Percentiles rank a stretch among this genome's conserved stretches.
phyloP scores from a whole-genome alignment of 2,329 filamentous ascomycete genomes.

The Microthyrium microscopicum region DNA sequence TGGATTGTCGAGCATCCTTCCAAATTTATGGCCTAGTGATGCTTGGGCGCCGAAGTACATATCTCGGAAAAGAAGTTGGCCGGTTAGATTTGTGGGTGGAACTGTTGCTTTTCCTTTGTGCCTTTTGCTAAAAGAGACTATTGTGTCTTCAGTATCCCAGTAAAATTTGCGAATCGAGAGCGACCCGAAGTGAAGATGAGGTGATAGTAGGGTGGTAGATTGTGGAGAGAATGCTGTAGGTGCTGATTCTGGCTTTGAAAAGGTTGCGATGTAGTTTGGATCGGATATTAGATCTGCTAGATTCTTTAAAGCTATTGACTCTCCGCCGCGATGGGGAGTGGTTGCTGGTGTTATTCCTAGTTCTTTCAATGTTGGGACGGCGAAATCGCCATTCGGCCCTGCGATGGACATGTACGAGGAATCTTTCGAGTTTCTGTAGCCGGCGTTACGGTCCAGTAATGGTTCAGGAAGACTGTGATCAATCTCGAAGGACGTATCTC shows the following conservation, averaged over 20 bases:
- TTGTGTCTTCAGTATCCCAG: conserved; percentile 49
- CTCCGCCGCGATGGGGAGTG: conserved; percentile 54
- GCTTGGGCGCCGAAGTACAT: conserved; percentile 75
- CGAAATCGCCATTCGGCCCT: conserved; percentile 52
- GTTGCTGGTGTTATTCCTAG: conserved; percentile 49
- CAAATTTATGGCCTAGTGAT: conserved; percentile 45
- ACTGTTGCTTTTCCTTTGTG: conserved; percentile 34
- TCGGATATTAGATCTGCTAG: conserved; percentile 44
- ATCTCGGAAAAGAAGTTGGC: conserved; percentile 61
- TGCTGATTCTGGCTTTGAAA: conserved; percentile 60
- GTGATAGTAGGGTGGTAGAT: conserved; percentile 56
- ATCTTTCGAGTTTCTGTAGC: conserved; percentile 36
- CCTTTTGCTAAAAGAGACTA: too few species aligned
- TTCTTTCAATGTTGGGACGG: conserved; percentile 53
- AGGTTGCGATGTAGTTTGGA: conserved; percentile 52
- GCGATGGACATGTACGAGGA: conserved; percentile 43
- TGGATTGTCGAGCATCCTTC: conserved; percentile 47
- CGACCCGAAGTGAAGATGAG: conserved; percentile 58
- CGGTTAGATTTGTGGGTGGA: conserved; percentile 52
- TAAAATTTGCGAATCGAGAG: conserved; percentile 57
- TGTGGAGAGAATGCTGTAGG: conserved; percentile 58
- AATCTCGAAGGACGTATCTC: conserved; percentile 42
- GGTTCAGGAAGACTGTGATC: conserved; percentile 36
- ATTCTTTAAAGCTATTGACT: conserved; percentile 42
- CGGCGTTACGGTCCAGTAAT: conserved; percentile 39